A percentile compares a stretch with the other conserved stretches of the same genome.
phyloP scores from a whole-genome alignment of 148 eudicot species.

The Pouteria glomerata region DNA sequence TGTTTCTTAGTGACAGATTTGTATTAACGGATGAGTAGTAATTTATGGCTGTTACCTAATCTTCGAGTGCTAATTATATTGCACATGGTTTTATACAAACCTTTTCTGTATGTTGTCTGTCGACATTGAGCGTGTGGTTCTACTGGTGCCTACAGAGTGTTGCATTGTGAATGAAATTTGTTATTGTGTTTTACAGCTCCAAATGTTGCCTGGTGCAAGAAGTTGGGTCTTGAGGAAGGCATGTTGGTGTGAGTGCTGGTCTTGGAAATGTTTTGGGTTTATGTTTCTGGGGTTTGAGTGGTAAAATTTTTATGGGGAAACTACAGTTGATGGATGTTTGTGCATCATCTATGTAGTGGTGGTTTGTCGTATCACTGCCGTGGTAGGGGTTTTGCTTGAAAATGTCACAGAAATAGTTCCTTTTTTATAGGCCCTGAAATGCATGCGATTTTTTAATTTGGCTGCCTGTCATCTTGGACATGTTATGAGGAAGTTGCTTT shows the following conservation, averaged over 20 bases:
- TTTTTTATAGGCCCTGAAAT: slow-evolving; percentile 4
- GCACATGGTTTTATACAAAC: background rate
- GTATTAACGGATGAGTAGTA: background rate
- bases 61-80: background rate
- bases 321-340: background rate
- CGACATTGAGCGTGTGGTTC: slow-evolving; percentile 12
- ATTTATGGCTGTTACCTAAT: background rate
- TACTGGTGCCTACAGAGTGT: slow-evolving; percentile 19
- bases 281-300: slow-evolving; percentile 30
- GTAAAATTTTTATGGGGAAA: slow-evolving; percentile 14
- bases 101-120: slow-evolving; percentile 6
- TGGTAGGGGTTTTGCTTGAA: slow-evolving; percentile 12
- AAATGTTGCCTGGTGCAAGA: slow-evolving; percentile 74
- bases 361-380: slow-evolving; percentile 6
- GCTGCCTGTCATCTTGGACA: slow-evolving; percentile 4
- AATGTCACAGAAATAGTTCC: background rate
- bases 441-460: background rate
- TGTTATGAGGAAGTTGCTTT: slow-evolving; percentile 1
- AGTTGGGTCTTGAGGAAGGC: slow-evolving; percentile 78
- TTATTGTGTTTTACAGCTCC: slow-evolving; percentile 79
- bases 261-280: slow-evolving; percentile 40
- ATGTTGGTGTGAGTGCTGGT: slow-evolving; percentile 36
- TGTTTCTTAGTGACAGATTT: background rate
- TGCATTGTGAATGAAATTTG: slow-evolving; percentile 36
- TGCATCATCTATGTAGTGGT: background rate